A percentile compares a stretch with the other conserved stretches of the same genome.
Conservation (phyloP, 257 asterid genomes). For the Solanum corneliomulleri region DNA sequence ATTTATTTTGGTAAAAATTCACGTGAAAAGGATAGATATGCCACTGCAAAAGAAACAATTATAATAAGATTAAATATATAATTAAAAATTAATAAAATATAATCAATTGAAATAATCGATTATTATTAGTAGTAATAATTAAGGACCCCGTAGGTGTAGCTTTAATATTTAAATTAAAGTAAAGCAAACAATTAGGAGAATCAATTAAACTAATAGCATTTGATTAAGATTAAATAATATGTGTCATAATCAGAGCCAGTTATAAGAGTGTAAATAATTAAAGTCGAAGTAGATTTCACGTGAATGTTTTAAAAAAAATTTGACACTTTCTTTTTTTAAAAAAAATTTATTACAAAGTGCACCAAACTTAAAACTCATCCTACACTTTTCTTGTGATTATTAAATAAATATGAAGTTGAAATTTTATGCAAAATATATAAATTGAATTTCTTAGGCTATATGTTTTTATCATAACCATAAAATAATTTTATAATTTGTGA, state of each 20-base stretch:
- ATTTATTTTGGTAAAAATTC: not conserved
- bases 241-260: too few relatives aligned
- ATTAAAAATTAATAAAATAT: not conserved
- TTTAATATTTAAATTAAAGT: not conserved
- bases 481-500: too few relatives aligned
- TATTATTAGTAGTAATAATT: not conserved
- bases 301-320: slow-evolving; percentile 6
- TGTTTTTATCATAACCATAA: too few relatives aligned
- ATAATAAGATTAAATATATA: not conserved
- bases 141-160: too few relatives aligned
- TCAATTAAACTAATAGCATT: not conserved
- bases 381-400: too few relatives aligned
- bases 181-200: not conserved
- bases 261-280: too few relatives aligned
- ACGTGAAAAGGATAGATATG: not conserved
- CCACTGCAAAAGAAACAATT: not conserved
- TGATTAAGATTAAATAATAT: not conserved
- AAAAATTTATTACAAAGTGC: too few relatives aligned
- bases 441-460: too few relatives aligned
- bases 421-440: too few relatives aligned
- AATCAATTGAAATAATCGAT: not conserved
- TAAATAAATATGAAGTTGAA: too few relatives aligned
- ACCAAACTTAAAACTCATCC: too few relatives aligned
- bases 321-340: not conserved
- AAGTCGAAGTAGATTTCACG: slow-evolving; percentile 8